Evolutionary conservation across 768 basidiomycete species (phyloP).

Genomic region (Panellus pusillus): DNA sequence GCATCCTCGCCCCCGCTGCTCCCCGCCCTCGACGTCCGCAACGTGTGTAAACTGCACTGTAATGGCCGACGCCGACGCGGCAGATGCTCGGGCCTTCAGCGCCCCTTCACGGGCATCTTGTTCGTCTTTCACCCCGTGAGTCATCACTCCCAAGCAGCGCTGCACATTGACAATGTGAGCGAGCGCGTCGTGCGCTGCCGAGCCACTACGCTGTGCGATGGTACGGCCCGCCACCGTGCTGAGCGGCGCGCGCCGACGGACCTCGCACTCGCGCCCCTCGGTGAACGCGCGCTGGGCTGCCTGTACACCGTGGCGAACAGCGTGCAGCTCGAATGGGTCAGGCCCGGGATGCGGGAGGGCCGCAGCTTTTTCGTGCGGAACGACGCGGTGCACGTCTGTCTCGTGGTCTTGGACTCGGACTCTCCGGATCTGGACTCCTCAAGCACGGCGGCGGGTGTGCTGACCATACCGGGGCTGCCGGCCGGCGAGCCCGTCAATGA

Average conservation of each 20-base stretch:
- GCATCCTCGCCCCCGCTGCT: no score
- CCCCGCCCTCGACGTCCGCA: neutral
- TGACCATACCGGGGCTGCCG: constrained; percentile 5
- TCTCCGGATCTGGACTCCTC: no score
- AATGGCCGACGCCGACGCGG: neutral
- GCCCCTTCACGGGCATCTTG: constrained; percentile 8
- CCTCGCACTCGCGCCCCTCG: constrained; percentile 4
- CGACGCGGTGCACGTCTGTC: constrained; percentile 1
- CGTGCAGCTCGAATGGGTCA: constrained; percentile 16
- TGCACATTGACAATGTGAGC: constrained; percentile 13
- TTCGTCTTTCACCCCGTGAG: constrained; percentile 16
- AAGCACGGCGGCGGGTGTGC: neutral
- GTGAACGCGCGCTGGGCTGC: constrained; percentile 2
- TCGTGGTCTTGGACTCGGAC: constrained; percentile 2
- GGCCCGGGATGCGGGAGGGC: neutral
- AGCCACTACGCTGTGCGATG: constrained; percentile 10
- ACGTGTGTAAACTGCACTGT: neutral
- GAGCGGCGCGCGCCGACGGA: no score
- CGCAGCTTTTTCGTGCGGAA: constrained; percentile 14
- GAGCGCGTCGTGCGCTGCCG: neutral
- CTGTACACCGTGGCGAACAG: neutral
- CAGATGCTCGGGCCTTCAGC: neutral
- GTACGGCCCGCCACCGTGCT: no score
- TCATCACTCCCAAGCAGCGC: neutral
- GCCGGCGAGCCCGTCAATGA: constrained; percentile 4